A percentile compares a stretch with the other conserved stretches of the same genome.
Conservation (phyloP, 2,329 filamentous ascomycete species). For the Juglanconis sp. region DNA sequence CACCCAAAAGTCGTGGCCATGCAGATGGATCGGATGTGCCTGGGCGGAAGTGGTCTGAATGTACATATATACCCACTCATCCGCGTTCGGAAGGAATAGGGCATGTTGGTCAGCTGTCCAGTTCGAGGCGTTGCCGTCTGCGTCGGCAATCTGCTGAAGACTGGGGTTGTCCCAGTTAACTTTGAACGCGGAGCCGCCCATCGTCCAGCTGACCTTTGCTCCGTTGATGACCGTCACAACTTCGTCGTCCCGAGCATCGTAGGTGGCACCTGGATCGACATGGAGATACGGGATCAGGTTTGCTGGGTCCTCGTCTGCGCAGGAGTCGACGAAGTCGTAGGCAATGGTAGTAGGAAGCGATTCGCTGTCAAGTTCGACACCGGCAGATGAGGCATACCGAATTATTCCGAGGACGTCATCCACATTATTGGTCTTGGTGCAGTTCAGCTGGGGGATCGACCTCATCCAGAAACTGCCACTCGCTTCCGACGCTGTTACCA, state of each 20-base stretch:
- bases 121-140: not conserved
- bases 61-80: constrained; percentile 1
- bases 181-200: not conserved
- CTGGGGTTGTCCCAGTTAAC: not conserved
- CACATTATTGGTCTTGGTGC: not conserved
- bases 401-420: not conserved
- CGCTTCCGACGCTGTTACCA: not conserved
- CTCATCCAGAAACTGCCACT: constrained; percentile 9
- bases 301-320: not conserved
- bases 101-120: not conserved
- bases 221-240: not conserved
- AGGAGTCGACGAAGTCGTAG: not conserved
- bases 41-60: not conserved
- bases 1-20: constrained; percentile 10
- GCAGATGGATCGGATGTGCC: constrained; percentile 8
- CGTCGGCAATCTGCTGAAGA: not conserved
- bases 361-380: too few relatives aligned
- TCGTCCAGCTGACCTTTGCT: not conserved
- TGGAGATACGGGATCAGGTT: not conserved
- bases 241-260: not conserved
- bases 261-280: not conserved
- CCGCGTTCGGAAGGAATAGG: not conserved
- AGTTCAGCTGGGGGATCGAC: not conserved
- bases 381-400: not conserved
- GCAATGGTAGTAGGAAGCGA: not conserved